These are phyloP conservation scores for Articulospora tetracladia DNA, from an alignment of 495 filamentous ascomycete species.

Conservation along the genomic window DNA sequence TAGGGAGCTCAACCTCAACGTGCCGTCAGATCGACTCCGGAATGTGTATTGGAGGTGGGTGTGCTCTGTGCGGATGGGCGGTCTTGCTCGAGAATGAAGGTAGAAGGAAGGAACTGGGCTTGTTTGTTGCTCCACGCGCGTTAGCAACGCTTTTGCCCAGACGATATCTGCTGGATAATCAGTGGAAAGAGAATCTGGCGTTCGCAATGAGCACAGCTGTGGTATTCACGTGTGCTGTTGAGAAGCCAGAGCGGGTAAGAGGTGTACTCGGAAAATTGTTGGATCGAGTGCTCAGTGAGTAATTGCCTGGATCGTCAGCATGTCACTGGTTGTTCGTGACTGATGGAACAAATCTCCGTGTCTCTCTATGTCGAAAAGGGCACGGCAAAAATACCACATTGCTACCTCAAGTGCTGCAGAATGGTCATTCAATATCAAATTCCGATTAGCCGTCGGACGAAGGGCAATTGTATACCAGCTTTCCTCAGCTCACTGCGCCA, in stretches of 20 bases:
- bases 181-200: conserved; percentile 69
- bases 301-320: background rate
- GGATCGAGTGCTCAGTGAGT: conserved; percentile 45
- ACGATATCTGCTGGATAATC: conserved; percentile 61
- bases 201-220: conserved; percentile 75
- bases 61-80: conserved; percentile 81
- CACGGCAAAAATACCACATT: background rate
- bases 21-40: conserved; percentile 49
- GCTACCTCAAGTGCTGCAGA: background rate
- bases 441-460: background rate
- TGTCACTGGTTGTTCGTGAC: background rate
- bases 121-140: conserved; percentile 85
- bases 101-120: conserved; percentile 71
- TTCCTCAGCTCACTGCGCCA: background rate
- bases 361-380: no score
- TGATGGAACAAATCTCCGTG: background rate
- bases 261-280: conserved; percentile 71
- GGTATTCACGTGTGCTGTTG: conserved; percentile 66
- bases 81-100: conserved; percentile 67
- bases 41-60: conserved; percentile 70
- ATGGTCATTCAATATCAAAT: background rate
- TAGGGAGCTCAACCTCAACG: conserved; percentile 42
- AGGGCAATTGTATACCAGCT: background rate
- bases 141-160: conserved; percentile 74
- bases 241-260: conserved; percentile 61